Percentiles rank a stretch among this genome's conserved stretches.
Conservation (phyloP, 1,284 basidiomycete genomes). For the Inonotus obliquus region DNA sequence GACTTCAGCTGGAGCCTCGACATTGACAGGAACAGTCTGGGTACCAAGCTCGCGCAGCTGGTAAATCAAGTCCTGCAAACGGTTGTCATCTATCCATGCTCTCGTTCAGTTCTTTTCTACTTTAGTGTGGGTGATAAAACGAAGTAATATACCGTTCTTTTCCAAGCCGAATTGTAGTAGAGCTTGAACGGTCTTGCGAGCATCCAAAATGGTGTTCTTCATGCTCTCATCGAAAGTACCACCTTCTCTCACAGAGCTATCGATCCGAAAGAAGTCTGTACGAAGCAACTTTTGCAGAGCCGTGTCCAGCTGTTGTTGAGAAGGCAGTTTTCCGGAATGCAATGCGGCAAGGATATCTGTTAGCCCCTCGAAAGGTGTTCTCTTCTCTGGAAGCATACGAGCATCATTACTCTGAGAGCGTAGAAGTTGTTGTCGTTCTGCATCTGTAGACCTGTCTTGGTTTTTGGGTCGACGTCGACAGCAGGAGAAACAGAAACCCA, state of each 20-base stretch:
- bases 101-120: background rate
- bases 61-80: constrained; percentile 40
- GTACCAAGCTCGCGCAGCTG: constrained; percentile 27
- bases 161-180: constrained; percentile 39
- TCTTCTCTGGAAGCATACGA: background rate
- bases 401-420: background rate
- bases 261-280: constrained; percentile 33
- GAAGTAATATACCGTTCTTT: constrained; percentile 41
- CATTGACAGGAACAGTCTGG: constrained; percentile 20
- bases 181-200: constrained; percentile 34
- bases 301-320: constrained; percentile 38
- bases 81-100: constrained; percentile 37
- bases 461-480: background rate
- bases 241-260: constrained; percentile 4
- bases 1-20: constrained; percentile 22
- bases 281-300: constrained; percentile 31
- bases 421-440: constrained; percentile 6
- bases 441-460: background rate
- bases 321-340: constrained; percentile 43
- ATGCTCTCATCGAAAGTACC: constrained; percentile 16
- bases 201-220: constrained; percentile 30
- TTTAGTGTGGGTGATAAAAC: background rate
- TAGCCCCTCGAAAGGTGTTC: constrained; percentile 31
- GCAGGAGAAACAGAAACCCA: constrained; percentile 15
- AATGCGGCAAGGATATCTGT: constrained; percentile 40